Evolutionary conservation across 1,284 basidiomycete species (phyloP).

Genomic region (Ganoderma sinense): DNA sequence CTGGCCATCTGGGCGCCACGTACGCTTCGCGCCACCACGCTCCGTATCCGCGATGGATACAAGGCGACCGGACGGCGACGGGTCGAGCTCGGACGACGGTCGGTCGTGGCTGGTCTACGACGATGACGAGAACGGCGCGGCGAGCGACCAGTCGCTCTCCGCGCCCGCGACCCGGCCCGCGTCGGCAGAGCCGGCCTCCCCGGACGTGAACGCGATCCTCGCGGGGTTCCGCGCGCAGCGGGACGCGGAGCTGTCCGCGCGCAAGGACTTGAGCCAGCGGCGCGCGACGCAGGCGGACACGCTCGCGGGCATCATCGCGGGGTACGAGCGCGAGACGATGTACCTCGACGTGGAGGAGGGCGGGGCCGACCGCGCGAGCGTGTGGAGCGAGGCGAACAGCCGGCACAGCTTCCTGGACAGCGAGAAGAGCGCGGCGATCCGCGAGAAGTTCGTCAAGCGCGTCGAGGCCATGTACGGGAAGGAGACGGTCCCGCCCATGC

Average conservation of each 20-base stretch:
- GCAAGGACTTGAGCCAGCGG: not conserved
- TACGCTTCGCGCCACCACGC: constrained; percentile 36
- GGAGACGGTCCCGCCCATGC: constrained; percentile 52
- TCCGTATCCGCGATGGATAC: constrained; percentile 33
- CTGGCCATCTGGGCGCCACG: constrained; percentile 11
- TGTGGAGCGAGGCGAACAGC: constrained; percentile 51
- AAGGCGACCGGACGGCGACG: constrained; percentile 21
- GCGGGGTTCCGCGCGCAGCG: constrained; percentile 28
- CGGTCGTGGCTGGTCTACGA: constrained; percentile 32
- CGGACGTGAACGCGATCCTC: constrained; percentile 31
- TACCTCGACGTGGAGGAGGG: constrained; percentile 36
- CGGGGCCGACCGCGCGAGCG: constrained; percentile 49
- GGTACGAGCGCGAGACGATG: constrained; percentile 28
- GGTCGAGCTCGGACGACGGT: constrained; percentile 29
- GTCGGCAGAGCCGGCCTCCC: constrained; percentile 27
- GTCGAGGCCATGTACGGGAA: constrained; percentile 60
- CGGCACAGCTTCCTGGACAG: constrained; percentile 61
- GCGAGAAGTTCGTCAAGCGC: constrained; percentile 55
- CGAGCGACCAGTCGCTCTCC: constrained; percentile 22
- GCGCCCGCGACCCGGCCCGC: constrained; percentile 22
- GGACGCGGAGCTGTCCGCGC: constrained; percentile 13
- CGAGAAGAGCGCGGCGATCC: constrained; percentile 56
- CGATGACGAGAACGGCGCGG: constrained; percentile 28
- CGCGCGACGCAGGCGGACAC: constrained; percentile 19
- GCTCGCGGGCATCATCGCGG: constrained; percentile 27